Base-by-base conservation (phyloP, 140 eudicot species). In the Flaveria floridana region DNA sequence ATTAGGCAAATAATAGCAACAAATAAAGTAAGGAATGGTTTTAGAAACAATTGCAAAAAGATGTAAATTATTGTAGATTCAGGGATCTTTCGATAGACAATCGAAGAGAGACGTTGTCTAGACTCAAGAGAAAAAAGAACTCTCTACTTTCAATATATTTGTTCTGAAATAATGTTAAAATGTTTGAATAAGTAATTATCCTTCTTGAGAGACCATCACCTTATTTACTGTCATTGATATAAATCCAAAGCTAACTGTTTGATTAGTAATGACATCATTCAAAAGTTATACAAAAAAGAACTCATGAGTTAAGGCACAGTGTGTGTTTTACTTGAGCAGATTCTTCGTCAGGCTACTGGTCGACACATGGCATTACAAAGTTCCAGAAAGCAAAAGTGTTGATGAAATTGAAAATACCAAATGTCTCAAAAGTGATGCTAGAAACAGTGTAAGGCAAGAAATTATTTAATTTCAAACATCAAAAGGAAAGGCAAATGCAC, bases 121-220 rank as follows among this genome's bases (percentile, higher is more conserved):
- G 69, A 26, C 69, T 20, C 15, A 0, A 64, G 47, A 12, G 30
- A 64, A 34, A 30, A 2, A 23, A 64, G 15, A 15, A 13, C 46
- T 62, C 20, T 25, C 47, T 70, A 28, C 28, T 62, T 30, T 26
- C 16, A 59, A 12, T 30, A 10, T 28, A 64, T 62, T 47, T 16
- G 63, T 74, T 26, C 34, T 34, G 19, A 65, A 65, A 15, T 4
- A 65, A 50, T 23, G 37, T 50, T 9, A 30, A 13, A 28, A 39
- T 55, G 30, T 34, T 51, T 75, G 25, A 50, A 18, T 11, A 65
- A 50, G 63, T 48, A 63, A 63, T 28, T 61, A 58, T 72, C 68
- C 76, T 59, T 59, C 65, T 59, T 42, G 39, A 74, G 51, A 48
- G 21, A 51, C 19, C 34, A 65, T 20, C 73, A 63, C 12, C 53